phyloP scores from a whole-genome alignment of 768 basidiomycete species.

The Leucosporidium yakuticum region DNA sequence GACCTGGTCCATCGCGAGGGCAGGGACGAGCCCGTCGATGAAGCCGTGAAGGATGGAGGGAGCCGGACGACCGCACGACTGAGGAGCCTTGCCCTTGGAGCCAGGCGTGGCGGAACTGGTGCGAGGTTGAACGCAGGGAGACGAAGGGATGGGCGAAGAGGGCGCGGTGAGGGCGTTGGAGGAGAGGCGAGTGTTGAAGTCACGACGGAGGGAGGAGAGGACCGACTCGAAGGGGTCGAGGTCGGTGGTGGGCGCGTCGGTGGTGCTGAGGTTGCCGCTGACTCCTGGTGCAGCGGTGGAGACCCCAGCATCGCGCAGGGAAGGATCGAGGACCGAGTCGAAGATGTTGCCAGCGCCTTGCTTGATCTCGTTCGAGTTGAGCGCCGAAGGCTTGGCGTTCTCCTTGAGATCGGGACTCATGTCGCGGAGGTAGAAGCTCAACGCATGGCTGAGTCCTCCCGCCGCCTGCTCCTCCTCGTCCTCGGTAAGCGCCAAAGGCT shows the following conservation, averaged over 20 bases:
- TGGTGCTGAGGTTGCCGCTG: slow-evolving; percentile 5
- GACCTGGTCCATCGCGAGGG: neutral
- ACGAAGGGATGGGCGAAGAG: slow-evolving; percentile 23
- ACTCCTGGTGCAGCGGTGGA: neutral
- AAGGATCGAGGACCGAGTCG: neutral
- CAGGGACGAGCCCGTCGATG: slow-evolving; percentile 32
- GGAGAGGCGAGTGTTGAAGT: slow-evolving; percentile 26
- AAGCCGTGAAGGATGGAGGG: slow-evolving; percentile 34
- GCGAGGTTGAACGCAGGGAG: slow-evolving; percentile 31
- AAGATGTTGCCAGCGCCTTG: too few species aligned
- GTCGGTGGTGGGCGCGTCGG: slow-evolving; percentile 15
- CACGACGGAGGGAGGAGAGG: slow-evolving; percentile 26
- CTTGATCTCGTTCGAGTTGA: too few species aligned
- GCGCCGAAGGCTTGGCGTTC: slow-evolving; percentile 6
- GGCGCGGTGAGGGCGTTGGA: slow-evolving; percentile 33
- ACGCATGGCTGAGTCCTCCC: neutral
- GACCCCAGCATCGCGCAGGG: neutral
- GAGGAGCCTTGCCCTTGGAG: slow-evolving; percentile 29
- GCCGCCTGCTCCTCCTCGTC: neutral
- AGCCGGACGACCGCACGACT: slow-evolving; percentile 18
- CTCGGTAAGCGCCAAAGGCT: neutral
- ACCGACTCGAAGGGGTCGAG: slow-evolving; percentile 21
- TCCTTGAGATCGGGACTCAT: slow-evolving; percentile 23
- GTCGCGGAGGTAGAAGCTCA: slow-evolving; percentile 22
- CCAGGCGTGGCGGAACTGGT: slow-evolving; percentile 31